Evolutionary conservation across 257 asterid species (phyloP).

Genomic region (Solanum piurae): DNA sequence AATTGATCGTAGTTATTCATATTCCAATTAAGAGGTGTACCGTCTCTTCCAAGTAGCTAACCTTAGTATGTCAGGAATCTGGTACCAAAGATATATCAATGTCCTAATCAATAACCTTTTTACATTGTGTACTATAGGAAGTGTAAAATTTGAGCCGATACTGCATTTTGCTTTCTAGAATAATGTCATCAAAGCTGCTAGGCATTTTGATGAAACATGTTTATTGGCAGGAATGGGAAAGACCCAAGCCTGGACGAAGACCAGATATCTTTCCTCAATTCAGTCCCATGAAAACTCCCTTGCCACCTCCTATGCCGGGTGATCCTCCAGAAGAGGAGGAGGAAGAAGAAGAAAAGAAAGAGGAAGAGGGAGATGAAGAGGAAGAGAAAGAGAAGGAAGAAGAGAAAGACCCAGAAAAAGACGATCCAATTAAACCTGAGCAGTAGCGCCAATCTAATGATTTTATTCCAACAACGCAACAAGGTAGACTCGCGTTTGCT

Average conservation of each 20-base stretch:
- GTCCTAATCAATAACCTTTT: background rate
- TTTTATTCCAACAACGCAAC: background rate
- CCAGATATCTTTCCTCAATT: slow-evolving; percentile 71
- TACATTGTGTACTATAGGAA: background rate
- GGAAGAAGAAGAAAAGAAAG: slow-evolving; percentile 59
- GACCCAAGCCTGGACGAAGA: slow-evolving; percentile 7
- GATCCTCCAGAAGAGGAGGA: slow-evolving; percentile 59
- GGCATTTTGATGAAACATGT: background rate
- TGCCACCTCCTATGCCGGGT: slow-evolving; percentile 7
- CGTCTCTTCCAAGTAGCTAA: background rate
- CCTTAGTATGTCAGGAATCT: background rate
- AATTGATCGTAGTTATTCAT: background rate
- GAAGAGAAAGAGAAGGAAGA: slow-evolving; percentile 41
- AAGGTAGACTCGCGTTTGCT: background rate
- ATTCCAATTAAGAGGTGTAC: background rate
- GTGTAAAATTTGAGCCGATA: background rate
- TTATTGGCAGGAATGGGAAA: slow-evolving; percentile 9
- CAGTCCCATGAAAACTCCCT: slow-evolving; percentile 90
- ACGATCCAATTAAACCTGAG: slow-evolving; percentile 34
- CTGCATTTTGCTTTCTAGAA: background rate
- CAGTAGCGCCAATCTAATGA: background rate
- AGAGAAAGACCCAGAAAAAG: slow-evolving; percentile 24
- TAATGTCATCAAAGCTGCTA: background rate
- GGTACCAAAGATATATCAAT: background rate
- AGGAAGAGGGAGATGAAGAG: slow-evolving; percentile 38